A percentile compares a stretch with the other conserved stretches of the same genome.
Evolutionary conservation across 2,329 filamentous ascomycete species (phyloP).

Genomic region (Alternaria triticimaculans): DNA sequence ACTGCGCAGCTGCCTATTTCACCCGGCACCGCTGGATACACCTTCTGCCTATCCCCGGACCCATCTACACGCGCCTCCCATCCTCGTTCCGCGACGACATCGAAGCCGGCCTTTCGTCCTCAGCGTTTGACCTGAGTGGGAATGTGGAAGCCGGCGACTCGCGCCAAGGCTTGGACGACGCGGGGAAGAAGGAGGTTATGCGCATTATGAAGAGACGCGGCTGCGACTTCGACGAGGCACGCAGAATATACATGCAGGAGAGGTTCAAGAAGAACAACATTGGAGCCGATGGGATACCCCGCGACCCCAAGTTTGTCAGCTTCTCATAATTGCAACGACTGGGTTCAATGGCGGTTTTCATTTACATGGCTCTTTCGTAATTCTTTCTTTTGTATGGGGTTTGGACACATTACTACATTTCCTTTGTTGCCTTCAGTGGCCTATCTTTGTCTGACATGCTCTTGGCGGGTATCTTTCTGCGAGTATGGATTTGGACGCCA

Average conservation of each 20-base stretch:
- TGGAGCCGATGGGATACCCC: conserved; percentile 82
- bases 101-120: conserved; percentile 83
- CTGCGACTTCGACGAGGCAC: conserved; percentile 88
- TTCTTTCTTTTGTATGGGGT: conserved; percentile 13
- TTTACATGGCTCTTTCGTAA: not conserved
- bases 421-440: conserved; percentile 13
- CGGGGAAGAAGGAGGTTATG: conserved; percentile 80
- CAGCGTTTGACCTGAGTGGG: conserved; percentile 79
- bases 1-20: conserved; percentile 71
- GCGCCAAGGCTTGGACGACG: conserved; percentile 80
- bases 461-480: conserved; percentile 2
- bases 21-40: conserved; percentile 80
- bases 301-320: conserved; percentile 94
- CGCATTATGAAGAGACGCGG: conserved; percentile 87
- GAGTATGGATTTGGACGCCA: conserved; percentile 2
- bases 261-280: conserved; percentile 88
- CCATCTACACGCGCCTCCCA: conserved; percentile 80
- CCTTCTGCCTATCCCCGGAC: conserved; percentile 66
- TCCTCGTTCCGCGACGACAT: conserved; percentile 81
- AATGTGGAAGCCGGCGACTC: conserved; percentile 83
- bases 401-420: conserved; percentile 6
- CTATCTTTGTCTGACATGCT: conserved; percentile 3
- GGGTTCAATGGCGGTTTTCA: not conserved
- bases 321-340: conserved; percentile 64
- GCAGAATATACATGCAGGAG: conserved; percentile 83